Evolutionary conservation across 2,329 filamentous ascomycete genomes (phyloP), one percentile per base, ranked within the genome.

Genomic region (Colletotrichum sp.): DNA sequence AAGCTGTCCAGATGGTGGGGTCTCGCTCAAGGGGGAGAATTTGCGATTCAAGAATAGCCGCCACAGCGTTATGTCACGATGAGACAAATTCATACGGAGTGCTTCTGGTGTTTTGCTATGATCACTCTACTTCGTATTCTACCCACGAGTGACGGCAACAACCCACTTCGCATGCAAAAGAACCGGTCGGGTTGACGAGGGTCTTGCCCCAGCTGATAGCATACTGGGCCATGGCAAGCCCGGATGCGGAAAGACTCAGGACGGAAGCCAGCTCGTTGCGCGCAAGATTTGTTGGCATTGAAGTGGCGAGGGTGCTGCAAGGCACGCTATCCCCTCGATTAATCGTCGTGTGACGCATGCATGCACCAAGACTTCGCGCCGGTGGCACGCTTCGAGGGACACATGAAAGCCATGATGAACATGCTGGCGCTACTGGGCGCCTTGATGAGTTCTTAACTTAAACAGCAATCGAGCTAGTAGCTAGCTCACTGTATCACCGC

Each of bases 1-100:
- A 94, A 99, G 78, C 92, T 94, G 83, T 98, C 95, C 44, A 94
- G 89, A 91, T 88, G 6, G 87, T 89, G 1, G 92, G 87, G 79
- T 96, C 94, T 59, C 89, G 89, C 82, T 97, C 94, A 1, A 89
- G 84, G 0, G 95, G 94, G 21, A 99, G 89, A 7, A 95, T 89
- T 24, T 91, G 89, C 4, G 93, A 90, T 83, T 99, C 96, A 32
- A 99, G 91, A 75, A 99, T 99, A 6, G 93, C 93, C 1, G 96
- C 94, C 30, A 98, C 92, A 81, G 99, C 97, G 80, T 96, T 97
- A 85, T 99, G 98, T 3, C 49, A 55, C 7, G 49, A 55, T 30
- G n/a, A 30, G 49, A 55, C 13, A 55, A 21, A 24, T 55, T 24
- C 8, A 55, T 8, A 24, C 21, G n/a, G 49, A 55, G 49, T 55